A percentile compares a stretch with the other conserved stretches of the same genome.
phyloP scores from a whole-genome alignment of 2,329 filamentous ascomycete genomes.

The Pseudogymnoascus sp. region DNA sequence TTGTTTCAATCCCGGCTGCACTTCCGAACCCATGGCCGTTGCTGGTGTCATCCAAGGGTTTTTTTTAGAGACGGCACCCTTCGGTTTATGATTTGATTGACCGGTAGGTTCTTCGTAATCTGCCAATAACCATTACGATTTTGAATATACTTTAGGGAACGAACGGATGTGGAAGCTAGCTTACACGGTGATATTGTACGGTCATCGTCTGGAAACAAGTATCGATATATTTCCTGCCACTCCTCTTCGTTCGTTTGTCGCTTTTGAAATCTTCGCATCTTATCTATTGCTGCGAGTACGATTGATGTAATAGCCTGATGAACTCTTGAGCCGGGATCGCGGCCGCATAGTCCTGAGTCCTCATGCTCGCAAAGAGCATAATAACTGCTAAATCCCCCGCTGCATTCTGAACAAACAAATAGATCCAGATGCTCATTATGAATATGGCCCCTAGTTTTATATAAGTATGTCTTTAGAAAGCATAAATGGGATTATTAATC shows the following conservation, averaged over 20 bases:
- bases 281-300: constrained; percentile 13
- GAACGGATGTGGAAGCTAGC: constrained; percentile 17
- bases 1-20: neutral
- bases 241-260: constrained; percentile 15
- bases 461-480: neutral
- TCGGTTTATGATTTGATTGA: neutral
- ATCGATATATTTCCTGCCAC: constrained; percentile 18
- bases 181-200: constrained; percentile 18
- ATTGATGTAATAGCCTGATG: neutral
- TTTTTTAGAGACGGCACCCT: neutral
- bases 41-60: neutral
- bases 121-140: neutral
- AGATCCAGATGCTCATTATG: constrained; percentile 14
- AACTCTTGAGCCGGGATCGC: constrained; percentile 8
- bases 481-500: constrained; percentile 12
- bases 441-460: constrained; percentile 14
- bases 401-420: constrained; percentile 16
- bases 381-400: constrained; percentile 14
- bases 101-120: neutral
- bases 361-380: constrained; percentile 15
- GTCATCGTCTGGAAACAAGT: constrained; percentile 16
- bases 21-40: neutral
- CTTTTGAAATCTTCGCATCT: constrained; percentile 11
- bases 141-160: neutral
- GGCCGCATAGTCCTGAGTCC: constrained; percentile 10